These are phyloP conservation scores for Alternaria postmessia DNA, from an alignment of 2,329 filamentous ascomycete species.

Conservation along the genomic window DNA sequence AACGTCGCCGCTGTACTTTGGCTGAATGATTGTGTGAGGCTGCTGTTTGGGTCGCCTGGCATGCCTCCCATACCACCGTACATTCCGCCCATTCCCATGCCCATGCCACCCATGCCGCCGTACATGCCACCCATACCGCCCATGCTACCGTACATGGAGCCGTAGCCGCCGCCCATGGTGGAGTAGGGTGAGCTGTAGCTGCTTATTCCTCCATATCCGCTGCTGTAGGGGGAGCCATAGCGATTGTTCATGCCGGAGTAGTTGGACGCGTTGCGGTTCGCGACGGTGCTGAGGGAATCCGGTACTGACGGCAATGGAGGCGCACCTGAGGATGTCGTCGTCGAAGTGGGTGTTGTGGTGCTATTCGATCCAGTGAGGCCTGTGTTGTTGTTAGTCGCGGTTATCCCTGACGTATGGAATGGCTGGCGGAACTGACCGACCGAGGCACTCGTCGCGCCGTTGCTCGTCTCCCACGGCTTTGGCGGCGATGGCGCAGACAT, in stretches of 20 bases:
- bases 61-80: slow-evolving; percentile 59
- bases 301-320: slow-evolving; percentile 85
- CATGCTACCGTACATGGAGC: slow-evolving; percentile 52
- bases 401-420: slow-evolving; percentile 20
- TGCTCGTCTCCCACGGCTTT: slow-evolving; percentile 93
- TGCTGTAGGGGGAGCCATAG: slow-evolving; percentile 59
- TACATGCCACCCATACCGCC: slow-evolving; percentile 52
- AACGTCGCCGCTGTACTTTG: slow-evolving; percentile 97
- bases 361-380: slow-evolving; percentile 44
- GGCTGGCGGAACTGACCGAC: slow-evolving; percentile 43
- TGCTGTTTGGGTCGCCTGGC: slow-evolving; percentile 78
- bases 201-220: slow-evolving; percentile 59
- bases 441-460: slow-evolving; percentile 60
- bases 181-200: slow-evolving; percentile 65
- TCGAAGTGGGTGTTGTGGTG: slow-evolving; percentile 55
- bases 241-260: slow-evolving; percentile 74
- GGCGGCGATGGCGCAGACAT: slow-evolving; percentile 80
- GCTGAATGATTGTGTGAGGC: slow-evolving; percentile 92
- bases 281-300: slow-evolving; percentile 76
- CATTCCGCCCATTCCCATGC: slow-evolving; percentile 52
- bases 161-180: slow-evolving; percentile 56
- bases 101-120: slow-evolving; percentile 45
- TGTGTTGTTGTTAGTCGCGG: slow-evolving; percentile 38
- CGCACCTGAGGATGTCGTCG: slow-evolving; percentile 52
- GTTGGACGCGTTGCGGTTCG: slow-evolving; percentile 86